Evolutionary conservation across 2,329 filamentous ascomycete species (phyloP).

Genomic region (Monosporascus ibericus): DNA sequence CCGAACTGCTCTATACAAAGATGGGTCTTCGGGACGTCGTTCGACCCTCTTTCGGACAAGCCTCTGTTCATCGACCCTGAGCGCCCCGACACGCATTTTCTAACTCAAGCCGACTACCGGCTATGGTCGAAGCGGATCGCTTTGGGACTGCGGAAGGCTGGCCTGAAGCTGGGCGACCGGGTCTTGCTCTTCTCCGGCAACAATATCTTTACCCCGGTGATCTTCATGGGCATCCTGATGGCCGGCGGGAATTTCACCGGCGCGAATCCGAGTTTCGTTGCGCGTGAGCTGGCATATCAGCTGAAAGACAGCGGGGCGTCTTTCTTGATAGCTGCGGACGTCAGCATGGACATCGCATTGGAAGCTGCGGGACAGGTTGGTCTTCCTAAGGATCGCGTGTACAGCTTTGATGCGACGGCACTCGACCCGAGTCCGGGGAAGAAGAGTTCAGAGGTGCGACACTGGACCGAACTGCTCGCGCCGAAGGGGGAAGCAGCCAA

Average conservation of each 20-base stretch:
- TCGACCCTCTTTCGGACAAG: slow-evolving; percentile 34
- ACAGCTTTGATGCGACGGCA: slow-evolving; percentile 55
- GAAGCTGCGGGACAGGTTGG: slow-evolving; percentile 57
- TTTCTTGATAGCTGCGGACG: slow-evolving; percentile 60
- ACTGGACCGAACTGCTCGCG: slow-evolving; percentile 24
- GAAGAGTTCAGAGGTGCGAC: slow-evolving; percentile 18
- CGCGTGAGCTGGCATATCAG: slow-evolving; percentile 69
- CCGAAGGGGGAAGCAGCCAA: slow-evolving; percentile 35
- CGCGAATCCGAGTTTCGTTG: slow-evolving; percentile 64
- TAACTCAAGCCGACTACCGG: slow-evolving; percentile 60
- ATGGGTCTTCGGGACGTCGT: slow-evolving; percentile 49
- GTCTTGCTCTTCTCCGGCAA: slow-evolving; percentile 71
- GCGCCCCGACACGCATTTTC: slow-evolving; percentile 58
- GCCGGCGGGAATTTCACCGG: slow-evolving; percentile 74
- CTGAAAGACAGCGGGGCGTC: slow-evolving; percentile 63
- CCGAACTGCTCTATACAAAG: slow-evolving; percentile 45
- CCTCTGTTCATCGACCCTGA: slow-evolving; percentile 58
- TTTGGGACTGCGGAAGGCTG: slow-evolving; percentile 56
- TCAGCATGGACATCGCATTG: slow-evolving; percentile 54
- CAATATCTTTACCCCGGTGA: slow-evolving; percentile 63
- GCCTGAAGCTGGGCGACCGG: slow-evolving; percentile 61
- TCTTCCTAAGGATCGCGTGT: slow-evolving; percentile 50
- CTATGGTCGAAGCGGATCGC: slow-evolving; percentile 68
- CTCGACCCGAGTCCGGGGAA: slow-evolving; percentile 23
- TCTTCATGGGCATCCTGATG: slow-evolving; percentile 70